Evolutionary conservation across 2,329 filamentous ascomycete genomes (phyloP).

Genomic region (Apiospora sp.): DNA sequence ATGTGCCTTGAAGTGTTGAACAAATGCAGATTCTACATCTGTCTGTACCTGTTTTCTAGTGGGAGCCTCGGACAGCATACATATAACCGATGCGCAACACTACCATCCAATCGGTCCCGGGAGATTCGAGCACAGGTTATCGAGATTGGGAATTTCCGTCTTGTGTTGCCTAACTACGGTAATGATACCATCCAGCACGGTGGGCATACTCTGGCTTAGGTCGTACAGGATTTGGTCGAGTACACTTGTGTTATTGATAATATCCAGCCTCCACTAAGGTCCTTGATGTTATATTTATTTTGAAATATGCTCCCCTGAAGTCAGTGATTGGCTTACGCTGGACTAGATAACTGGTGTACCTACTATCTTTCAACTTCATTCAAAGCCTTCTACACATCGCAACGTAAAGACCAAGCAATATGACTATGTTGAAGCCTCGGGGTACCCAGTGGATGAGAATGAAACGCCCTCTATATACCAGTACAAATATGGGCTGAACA

Average conservation of each 20-base stretch:
- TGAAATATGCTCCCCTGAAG: not conserved
- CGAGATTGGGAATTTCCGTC: constrained; percentile 3
- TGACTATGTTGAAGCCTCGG: not conserved
- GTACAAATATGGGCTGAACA: not conserved
- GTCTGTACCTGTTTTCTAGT: not conserved
- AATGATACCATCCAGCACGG: not conserved
- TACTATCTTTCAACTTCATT: not conserved
- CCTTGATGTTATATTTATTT: not conserved
- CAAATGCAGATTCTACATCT: not conserved
- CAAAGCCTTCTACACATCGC: not conserved
- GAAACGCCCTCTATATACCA: not conserved
- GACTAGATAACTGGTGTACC: not conserved
- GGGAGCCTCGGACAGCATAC: not conserved
- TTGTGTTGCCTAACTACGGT: not conserved
- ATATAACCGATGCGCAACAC: not conserved
- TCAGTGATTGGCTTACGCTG: not conserved
- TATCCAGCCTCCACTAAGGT: not conserved
- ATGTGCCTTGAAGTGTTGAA: too few relatives aligned
- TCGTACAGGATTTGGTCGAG: not conserved
- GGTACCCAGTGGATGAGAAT: not conserved
- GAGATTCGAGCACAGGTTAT: not conserved
- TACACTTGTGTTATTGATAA: not conserved
- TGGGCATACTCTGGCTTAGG: not conserved
- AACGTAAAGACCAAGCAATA: not conserved
- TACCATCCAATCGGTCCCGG: not conserved